These are phyloP conservation scores for Afroboletus lepidellus DNA, from an alignment of 1,284 basidiomycete species.

Conservation along the genomic window DNA sequence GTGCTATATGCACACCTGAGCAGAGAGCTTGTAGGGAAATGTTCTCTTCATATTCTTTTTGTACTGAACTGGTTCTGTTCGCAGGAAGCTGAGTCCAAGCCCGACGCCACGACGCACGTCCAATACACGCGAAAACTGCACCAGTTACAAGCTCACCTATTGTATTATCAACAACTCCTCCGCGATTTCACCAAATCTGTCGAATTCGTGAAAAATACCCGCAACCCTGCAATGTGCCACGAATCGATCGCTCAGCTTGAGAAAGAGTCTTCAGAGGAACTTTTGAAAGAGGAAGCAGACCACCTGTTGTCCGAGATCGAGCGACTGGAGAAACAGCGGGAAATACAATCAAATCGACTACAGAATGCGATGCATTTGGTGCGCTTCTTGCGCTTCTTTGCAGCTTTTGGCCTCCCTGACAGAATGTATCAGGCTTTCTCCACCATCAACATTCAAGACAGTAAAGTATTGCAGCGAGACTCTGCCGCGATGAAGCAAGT, in stretches of 20 bases:
- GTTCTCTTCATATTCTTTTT: background rate
- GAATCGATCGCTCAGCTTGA: background rate
- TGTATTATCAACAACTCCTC: conserved; percentile 52
- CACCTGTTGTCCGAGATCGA: conserved; percentile 46
- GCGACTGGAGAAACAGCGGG: conserved; percentile 42
- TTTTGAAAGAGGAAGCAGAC: conserved; percentile 43
- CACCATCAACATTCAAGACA: conserved; percentile 50
- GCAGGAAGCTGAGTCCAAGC: conserved; percentile 38
- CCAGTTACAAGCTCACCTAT: conserved; percentile 50
- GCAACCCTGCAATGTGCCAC: conserved; percentile 42
- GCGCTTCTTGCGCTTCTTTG: background rate
- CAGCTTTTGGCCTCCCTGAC: conserved; percentile 1
- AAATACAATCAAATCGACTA: conserved; percentile 45
- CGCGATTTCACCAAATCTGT: conserved; percentile 52
- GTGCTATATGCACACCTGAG: conserved; percentile 48
- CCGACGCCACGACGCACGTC: conserved; percentile 35
- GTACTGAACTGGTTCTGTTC: background rate
- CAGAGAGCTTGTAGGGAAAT: conserved; percentile 36
- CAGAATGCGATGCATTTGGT: conserved; percentile 53
- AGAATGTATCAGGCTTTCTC: conserved; percentile 42
- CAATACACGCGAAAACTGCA: conserved; percentile 49
- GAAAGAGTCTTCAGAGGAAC: conserved; percentile 1
- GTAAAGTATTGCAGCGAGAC: conserved; percentile 44
- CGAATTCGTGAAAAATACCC: conserved; percentile 46
- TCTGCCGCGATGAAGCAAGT: conserved; percentile 51